Percentiles rank a stretch among this genome's conserved stretches.
These are phyloP conservation scores for Daldinia eschscholtzii DNA, from an alignment of 2,329 filamentous ascomycete species.

Conservation along the genomic window DNA sequence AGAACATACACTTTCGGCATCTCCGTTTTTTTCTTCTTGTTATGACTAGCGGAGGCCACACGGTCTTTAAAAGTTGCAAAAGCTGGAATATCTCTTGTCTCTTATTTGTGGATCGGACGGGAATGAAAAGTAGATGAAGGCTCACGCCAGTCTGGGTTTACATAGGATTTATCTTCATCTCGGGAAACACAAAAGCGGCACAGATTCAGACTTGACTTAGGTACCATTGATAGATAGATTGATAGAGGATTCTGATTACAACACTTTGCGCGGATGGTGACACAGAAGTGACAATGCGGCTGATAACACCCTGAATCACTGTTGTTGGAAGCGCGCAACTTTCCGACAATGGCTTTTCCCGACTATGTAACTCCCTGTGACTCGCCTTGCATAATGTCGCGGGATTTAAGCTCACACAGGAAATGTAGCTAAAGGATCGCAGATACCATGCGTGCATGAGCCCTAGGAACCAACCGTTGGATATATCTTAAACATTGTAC, in stretches of 20 bases:
- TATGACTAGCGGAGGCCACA: not conserved
- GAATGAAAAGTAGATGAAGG: conserved; percentile 21
- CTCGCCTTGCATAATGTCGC: not conserved
- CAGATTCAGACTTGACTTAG: conserved; percentile 12
- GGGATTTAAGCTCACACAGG: conserved; percentile 5
- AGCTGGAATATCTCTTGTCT: not conserved
- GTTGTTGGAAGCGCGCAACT: not conserved
- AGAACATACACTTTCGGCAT: conserved; percentile 19
- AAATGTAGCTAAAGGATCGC: not conserved
- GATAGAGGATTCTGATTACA: conserved; percentile 2
- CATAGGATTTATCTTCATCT: conserved; percentile 15
- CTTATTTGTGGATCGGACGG: conserved; percentile 5
- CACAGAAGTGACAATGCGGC: conserved; percentile 4
- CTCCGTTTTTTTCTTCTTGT: not conserved
- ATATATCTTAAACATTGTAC: conserved; percentile 11
- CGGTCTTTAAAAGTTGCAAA: conserved; percentile 5
- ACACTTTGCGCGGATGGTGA: not conserved
- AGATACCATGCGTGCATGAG: conserved; percentile 8
- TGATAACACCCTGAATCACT: not conserved
- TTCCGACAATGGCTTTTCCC: not conserved
- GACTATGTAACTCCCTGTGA: not conserved
- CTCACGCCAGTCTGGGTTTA: conserved; percentile 23
- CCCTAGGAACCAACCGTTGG: conserved; percentile 2
- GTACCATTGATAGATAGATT: conserved; percentile 6
- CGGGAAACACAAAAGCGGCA: conserved; percentile 20